Evolutionary conservation across 768 basidiomycete genomes (phyloP).

Genomic region (Daedaleopsis sinensis): DNA sequence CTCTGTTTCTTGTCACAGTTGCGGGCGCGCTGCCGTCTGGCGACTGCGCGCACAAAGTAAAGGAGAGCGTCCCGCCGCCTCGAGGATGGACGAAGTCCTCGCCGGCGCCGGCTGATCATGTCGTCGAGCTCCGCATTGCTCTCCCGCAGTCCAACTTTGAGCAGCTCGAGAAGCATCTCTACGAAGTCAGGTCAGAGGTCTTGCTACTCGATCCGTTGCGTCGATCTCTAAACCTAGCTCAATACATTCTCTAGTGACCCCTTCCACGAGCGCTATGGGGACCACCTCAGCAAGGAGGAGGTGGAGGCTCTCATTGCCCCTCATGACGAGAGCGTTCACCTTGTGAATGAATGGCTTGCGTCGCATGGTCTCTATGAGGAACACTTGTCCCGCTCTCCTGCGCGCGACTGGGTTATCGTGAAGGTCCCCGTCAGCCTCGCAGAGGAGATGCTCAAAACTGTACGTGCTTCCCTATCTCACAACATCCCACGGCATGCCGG

Average conservation of each 20-base stretch:
- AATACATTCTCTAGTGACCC: constrained; percentile 27
- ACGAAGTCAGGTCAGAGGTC: constrained; percentile 46
- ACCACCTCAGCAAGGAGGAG: constrained; percentile 61
- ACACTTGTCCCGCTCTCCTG: constrained; percentile 57
- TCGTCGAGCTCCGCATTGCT: constrained; percentile 56
- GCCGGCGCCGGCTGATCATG: constrained; percentile 47
- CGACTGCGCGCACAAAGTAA: constrained; percentile 39
- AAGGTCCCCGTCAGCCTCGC: constrained; percentile 59
- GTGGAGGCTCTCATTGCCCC: constrained; percentile 66
- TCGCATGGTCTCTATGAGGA: constrained; percentile 54
- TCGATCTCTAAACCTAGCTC: no score
- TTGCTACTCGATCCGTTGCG: neutral
- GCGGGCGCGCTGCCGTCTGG: constrained; percentile 19
- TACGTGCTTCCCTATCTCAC: constrained; percentile 31
- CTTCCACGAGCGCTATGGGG: constrained; percentile 36
- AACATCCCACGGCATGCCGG: neutral
- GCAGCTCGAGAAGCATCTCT: constrained; percentile 52
- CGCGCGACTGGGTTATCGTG: constrained; percentile 70
- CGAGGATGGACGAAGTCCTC: constrained; percentile 51
- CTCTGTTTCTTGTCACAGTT: constrained; percentile 8
- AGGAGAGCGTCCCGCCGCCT: constrained; percentile 50
- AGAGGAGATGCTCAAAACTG: constrained; percentile 74
- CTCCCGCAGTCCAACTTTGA: constrained; percentile 57
- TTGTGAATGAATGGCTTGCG: constrained; percentile 65
- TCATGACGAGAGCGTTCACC: constrained; percentile 49